Base-by-base conservation (phyloP, 768 basidiomycete species). In the Mrakia frigida region DNA sequence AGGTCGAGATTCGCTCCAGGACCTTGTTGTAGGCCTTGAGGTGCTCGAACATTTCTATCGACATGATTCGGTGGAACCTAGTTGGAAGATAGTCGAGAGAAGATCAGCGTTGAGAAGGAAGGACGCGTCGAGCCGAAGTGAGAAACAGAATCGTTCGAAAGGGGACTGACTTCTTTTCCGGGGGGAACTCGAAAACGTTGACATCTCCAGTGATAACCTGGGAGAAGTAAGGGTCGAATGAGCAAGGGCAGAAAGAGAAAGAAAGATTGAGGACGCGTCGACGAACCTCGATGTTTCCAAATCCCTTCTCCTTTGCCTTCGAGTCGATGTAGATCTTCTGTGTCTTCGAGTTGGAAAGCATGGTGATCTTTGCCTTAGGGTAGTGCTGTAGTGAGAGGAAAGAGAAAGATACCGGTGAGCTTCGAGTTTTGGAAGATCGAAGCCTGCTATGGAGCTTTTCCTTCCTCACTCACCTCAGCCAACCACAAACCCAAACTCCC, bases 41-140 rank as follows among this genome's bases (percentile, higher is more conserved):
- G 81, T 91, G 90, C 80, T 90, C 89, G 79, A 90, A 89, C 80
- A 88, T 90, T 83, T 91, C 90, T 70, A 91, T 90, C 3, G 88
- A 89, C 21, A 91, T 80, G 72, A 91, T 88, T 75, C 89, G 86
- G 80, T 91, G 89, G 82, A 92, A 91, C 46, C 46, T 50, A 18
- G 5, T 18, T 16, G 46, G 11, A 18, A 50, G 46, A 14, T 5
- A 50, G 46, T 50, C 46, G 18, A 50, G 6, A 21, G 46, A 50
- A 14, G 46, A 18, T 50, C 46, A 50, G 46, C 46, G 9, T 16
- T 16, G 9, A 16, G 14, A 2, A 16, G 14, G 43, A 10, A 6
- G 16, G 14, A 46, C 43, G 43, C 43, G 43, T 16, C 43, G 43
- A 46, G 14, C 43, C 16, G 46, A 50, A 16, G 18, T 18, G 46